Evolutionary conservation across 768 basidiomycete species (phyloP).

Genomic region (Thelephora ganbajun): DNA sequence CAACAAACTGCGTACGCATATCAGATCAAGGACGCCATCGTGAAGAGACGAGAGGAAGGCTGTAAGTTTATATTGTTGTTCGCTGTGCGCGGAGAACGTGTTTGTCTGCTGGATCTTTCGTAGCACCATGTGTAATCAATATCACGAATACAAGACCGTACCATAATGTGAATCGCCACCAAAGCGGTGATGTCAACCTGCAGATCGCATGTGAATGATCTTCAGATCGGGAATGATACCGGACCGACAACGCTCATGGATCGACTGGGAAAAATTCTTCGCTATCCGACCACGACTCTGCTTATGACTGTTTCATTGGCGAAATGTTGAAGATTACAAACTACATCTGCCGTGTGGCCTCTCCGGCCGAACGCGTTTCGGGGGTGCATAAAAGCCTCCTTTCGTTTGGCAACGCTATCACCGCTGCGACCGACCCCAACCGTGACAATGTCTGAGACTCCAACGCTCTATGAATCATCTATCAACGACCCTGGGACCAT

Average conservation of each 20-base stretch:
- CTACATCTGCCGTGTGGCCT: no score
- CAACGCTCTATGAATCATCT: neutral
- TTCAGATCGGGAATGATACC: no score
- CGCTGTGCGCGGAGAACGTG: slow-evolving; percentile 54
- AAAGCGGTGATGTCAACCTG: no score
- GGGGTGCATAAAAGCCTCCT: neutral
- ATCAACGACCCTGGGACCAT: neutral
- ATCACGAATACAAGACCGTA: no score
- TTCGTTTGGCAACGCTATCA: neutral
- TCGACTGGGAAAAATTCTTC: no score
- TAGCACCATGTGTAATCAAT: neutral
- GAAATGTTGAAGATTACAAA: no score
- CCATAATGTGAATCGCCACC: no score
- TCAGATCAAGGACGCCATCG: slow-evolving; percentile 53
- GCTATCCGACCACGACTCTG: no score
- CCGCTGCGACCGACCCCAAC: neutral
- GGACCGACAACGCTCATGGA: no score
- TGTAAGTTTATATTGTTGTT: slow-evolving; percentile 49
- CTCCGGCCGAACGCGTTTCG: no score
- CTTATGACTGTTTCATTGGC: no score
- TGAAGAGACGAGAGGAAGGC: slow-evolving; percentile 49
- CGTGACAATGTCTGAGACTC: neutral
- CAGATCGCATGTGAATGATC: no score
- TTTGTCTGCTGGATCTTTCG: slow-evolving; percentile 38
- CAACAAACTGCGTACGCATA: slow-evolving; percentile 47